A percentile compares a stretch with the other conserved stretches of the same genome.
phyloP scores from a whole-genome alignment of 1,284 basidiomycete genomes.

The Cutaneotrichosporon sp. region DNA sequence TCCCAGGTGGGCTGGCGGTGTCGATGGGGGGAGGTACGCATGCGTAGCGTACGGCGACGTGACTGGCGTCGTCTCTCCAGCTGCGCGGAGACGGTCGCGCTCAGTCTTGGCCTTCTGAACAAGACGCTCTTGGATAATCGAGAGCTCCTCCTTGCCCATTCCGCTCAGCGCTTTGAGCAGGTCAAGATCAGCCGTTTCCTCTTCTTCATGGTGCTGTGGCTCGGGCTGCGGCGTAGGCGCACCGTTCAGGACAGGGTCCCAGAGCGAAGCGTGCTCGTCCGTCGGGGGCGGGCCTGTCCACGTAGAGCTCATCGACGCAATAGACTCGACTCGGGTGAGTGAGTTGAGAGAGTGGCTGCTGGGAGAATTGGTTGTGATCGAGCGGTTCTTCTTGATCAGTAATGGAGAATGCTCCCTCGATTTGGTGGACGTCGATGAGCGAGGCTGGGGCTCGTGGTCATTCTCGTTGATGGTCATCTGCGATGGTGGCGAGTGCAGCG shows the following conservation, averaged over 20 bases:
- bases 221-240: not conserved
- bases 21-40: not conserved
- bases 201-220: not conserved
- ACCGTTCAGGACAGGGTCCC: constrained; percentile 11
- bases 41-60: not conserved
- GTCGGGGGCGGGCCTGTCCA: constrained; percentile 6
- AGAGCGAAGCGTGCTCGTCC: constrained; percentile 5
- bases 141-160: constrained; percentile 34
- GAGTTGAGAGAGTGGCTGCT: not conserved
- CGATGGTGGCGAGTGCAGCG: constrained; percentile 1
- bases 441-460: not conserved
- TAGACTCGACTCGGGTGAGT: not conserved
- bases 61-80: constrained; percentile 3
- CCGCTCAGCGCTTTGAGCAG: constrained; percentile 29
- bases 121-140: constrained; percentile 32
- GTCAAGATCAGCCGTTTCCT: constrained; percentile 17
- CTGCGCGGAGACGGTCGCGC: constrained; percentile 25
- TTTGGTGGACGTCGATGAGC: not conserved
- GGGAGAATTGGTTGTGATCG: not conserved
- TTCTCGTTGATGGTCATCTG: constrained; percentile 1
- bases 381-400: not conserved
- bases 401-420: not conserved
- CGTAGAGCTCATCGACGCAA: constrained; percentile 11
- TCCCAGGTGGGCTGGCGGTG: not conserved
- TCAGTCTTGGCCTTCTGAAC: constrained; percentile 38